A percentile compares a stretch with the other conserved stretches of the same genome.
phyloP scores from a whole-genome alignment of 352 stramenopile species.

The Pythium plurisporium region DNA sequence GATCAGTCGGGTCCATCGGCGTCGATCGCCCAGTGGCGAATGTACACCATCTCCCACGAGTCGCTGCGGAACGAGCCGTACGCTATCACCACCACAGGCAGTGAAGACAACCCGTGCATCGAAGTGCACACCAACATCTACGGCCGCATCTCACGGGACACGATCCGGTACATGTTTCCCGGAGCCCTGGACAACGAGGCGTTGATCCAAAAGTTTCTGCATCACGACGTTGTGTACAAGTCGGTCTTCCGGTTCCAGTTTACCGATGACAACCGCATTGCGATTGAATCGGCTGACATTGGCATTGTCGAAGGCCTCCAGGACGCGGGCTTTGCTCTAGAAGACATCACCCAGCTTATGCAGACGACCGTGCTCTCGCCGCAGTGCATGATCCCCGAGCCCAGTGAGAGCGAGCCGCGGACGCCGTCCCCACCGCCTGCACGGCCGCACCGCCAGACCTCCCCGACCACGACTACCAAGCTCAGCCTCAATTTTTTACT shows the following conservation, averaged over 20 bases:
- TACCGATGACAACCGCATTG: conserved; percentile 14
- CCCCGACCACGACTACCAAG: conserved; percentile 3
- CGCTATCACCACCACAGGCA: conserved; percentile 25
- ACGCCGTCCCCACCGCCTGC: neutral
- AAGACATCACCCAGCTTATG: conserved; percentile 19
- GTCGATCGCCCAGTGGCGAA: conserved; percentile 24
- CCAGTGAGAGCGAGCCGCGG: neutral
- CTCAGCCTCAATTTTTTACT: conserved; percentile 18
- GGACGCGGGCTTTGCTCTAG: conserved; percentile 3
- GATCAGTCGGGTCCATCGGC: conserved; percentile 13
- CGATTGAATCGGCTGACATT: conserved; percentile 17
- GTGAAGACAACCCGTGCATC: conserved; percentile 14
- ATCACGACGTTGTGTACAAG: conserved; percentile 17
- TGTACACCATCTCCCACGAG: conserved; percentile 25
- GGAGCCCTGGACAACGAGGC: conserved; percentile 11
- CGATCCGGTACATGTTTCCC: conserved; percentile 20
- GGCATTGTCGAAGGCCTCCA: conserved; percentile 15
- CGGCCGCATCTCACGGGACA: conserved; percentile 13
- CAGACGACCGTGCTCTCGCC: conserved; percentile 14
- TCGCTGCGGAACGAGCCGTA: conserved; percentile 32
- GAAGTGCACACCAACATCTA: conserved; percentile 13
- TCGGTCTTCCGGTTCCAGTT: conserved; percentile 19
- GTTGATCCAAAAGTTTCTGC: conserved; percentile 14
- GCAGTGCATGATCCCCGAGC: conserved; percentile 14
- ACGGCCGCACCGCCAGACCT: neutral